Evolutionary conservation across 192 early-diverging fungal species (phyloP), one percentile per base, ranked within the genome.

Genomic region (Rhizophagus clarus): DNA sequence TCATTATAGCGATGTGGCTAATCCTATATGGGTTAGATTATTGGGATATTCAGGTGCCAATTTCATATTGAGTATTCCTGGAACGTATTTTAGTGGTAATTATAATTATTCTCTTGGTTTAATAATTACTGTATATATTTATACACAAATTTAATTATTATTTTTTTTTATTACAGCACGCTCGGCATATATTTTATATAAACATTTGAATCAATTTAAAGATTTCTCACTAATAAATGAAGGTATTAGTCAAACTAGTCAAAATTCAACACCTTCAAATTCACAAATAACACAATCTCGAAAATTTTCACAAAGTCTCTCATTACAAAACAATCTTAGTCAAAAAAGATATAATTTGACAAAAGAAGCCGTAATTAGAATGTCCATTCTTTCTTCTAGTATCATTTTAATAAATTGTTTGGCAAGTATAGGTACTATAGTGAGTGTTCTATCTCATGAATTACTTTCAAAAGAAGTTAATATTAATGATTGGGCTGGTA

Each of bases 121-220:
- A 5, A 31, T 28, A 29, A 45, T 45, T 37, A 37, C 8, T 62
- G 5, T 24, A 62, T 62, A 29, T 29, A 62, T 62, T 2, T 4
- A 66, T n/a, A 66, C 24, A 9, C 62, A 2, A 14, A 7, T 8
- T n/a, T 11, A 63, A 28, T 12, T 63, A 11, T 62, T 63, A 4
- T 11, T 63, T 1, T 24, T 62, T 12, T 14, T 31, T 12, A 31
- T 31, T 31, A 45, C 24, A 40, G 32, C 37, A 8, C 37, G 71
- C 2, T 40, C 71, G 12, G 45, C 71, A 17, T 49, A 29, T n/a
- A 7, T 29, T 34, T 28, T 72, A 40, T 26, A 22, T 42, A n/a
- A 26, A 28, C 71, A 72, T 72, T 72, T 72, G 20, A 42, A 72
- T 72, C 71, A 49, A 49, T 72, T 72, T 34, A 47, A 17, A 40